phyloP scores from a whole-genome alignment of 2,329 filamentous ascomycete genomes.

The Lachnum nothofagi region DNA sequence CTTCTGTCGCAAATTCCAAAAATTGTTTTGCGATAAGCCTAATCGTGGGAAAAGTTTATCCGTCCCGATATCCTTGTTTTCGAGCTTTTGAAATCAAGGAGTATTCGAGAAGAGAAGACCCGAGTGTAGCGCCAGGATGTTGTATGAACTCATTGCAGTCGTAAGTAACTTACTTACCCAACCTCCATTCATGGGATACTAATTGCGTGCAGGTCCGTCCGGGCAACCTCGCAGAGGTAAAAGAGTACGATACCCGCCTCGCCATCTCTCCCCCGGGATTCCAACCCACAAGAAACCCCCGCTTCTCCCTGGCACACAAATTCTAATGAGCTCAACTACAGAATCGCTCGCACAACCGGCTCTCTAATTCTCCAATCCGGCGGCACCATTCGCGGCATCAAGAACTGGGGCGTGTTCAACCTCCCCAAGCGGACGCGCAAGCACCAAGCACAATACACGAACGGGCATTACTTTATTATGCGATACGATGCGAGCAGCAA shows the following conservation, averaged over 20 bases:
- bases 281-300: not conserved
- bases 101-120: not conserved
- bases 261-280: slow-evolving; percentile 14
- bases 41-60: not conserved
- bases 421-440: slow-evolving; percentile 75
- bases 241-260: slow-evolving; percentile 75
- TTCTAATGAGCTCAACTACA: slow-evolving; percentile 35
- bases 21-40: no score
- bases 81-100: not conserved
- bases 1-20: no score
- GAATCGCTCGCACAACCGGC: slow-evolving; percentile 83
- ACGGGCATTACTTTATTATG: slow-evolving; percentile 96
- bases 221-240: slow-evolving; percentile 83
- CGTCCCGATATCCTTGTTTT: slow-evolving; percentile 1
- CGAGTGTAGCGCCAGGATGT: slow-evolving; percentile 54
- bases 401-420: slow-evolving; percentile 91
- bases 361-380: slow-evolving; percentile 74
- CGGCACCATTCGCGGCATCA: slow-evolving; percentile 85
- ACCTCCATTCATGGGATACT: not conserved
- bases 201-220: slow-evolving; percentile 69
- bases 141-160: slow-evolving; percentile 96
- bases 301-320: not conserved
- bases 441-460: slow-evolving; percentile 76
- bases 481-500: slow-evolving; percentile 77
- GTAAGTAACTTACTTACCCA: slow-evolving; percentile 56